Conservation (phyloP, 495 filamentous ascomycete species). For the Podospora pseudoanserina region DNA sequence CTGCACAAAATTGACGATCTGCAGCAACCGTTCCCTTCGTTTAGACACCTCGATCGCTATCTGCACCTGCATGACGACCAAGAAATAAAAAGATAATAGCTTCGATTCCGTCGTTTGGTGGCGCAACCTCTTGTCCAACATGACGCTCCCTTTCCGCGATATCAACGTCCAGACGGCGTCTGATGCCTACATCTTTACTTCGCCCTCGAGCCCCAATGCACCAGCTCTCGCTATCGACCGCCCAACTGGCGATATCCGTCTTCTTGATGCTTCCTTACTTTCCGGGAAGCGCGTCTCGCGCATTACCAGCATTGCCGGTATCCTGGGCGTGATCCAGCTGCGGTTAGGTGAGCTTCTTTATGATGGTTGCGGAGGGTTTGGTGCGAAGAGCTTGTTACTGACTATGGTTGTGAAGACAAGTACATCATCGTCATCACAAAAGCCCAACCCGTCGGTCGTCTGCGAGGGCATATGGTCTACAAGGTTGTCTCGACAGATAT, state of each 20-base stretch:
- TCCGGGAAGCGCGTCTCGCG: conserved; percentile 75
- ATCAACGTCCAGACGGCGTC: conserved; percentile 90
- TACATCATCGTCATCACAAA: conserved; percentile 97
- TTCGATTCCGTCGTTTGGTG: conserved; percentile 5
- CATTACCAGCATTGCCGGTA: conserved; percentile 79
- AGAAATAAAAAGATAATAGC: background rate
- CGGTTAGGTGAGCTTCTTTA: conserved; percentile 35
- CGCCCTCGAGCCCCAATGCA: conserved; percentile 84
- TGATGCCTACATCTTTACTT: conserved; percentile 93
- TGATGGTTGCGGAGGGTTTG: conserved; percentile 50
- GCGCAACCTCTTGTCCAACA: conserved; percentile 24
- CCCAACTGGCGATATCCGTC: conserved; percentile 84
- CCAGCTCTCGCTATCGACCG: conserved; percentile 84
- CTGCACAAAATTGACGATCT: background rate
- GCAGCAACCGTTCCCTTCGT: background rate
- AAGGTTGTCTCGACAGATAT: conserved; percentile 88
- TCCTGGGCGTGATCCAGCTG: conserved; percentile 84
- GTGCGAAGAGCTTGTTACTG: conserved; percentile 20
- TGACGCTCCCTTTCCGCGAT: conserved; percentile 82
- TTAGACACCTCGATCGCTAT: background rate
- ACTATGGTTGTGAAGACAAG: conserved; percentile 63
- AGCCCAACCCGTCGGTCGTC: conserved; percentile 79
- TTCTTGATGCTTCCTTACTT: conserved; percentile 72
- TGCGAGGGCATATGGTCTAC: conserved; percentile 93
- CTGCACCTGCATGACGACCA: background rate